phyloP scores from a whole-genome alignment of 2,329 filamentous ascomycete species.

The Fusarium caatingaense region DNA sequence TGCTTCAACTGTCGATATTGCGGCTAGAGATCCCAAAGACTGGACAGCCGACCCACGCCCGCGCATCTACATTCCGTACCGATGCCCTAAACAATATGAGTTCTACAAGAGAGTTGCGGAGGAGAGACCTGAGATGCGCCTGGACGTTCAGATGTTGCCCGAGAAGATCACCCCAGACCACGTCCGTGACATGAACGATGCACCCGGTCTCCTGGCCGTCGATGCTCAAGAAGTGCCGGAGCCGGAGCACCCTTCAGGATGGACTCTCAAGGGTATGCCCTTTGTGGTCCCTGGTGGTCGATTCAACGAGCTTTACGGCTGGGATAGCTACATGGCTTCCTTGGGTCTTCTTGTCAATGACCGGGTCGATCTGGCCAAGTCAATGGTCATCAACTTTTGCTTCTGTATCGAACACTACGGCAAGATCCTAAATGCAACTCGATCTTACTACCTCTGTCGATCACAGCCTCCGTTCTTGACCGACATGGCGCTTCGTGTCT shows the following conservation, averaged over 20 bases:
- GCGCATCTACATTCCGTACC: conserved; percentile 88
- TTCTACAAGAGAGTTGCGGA: conserved; percentile 87
- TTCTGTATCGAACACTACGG: conserved; percentile 99
- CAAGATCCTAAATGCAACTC: conserved; percentile 96
- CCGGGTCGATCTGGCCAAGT: conserved; percentile 86
- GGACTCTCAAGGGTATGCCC: conserved; percentile 81
- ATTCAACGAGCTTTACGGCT: conserved; percentile 98
- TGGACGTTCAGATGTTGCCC: conserved; percentile 86
- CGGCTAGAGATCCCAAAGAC: conserved; percentile 92
- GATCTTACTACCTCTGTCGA: conserved; percentile 93
- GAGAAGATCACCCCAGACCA: conserved; percentile 83
- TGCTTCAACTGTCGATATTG: conserved; percentile 84
- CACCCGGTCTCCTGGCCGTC: conserved; percentile 88
- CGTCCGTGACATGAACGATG: conserved; percentile 84
- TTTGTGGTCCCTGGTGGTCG: conserved; percentile 98
- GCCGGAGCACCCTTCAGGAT: conserved; percentile 67
- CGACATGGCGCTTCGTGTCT: conserved; percentile 95
- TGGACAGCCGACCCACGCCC: conserved; percentile 92
- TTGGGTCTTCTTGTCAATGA: conserved; percentile 88
- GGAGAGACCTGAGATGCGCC: conserved; percentile 81
- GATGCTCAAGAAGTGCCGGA: conserved; percentile 84
- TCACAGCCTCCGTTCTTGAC: conserved; percentile 98
- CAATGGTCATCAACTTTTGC: conserved; percentile 96
- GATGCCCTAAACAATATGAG: conserved; percentile 86
- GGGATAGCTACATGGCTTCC: conserved; percentile 99